Percentiles rank a stretch among this genome's conserved stretches.
Evolutionary conservation across 495 filamentous ascomycete species (phyloP).

Genomic region (Bathelium albidoporum): DNA sequence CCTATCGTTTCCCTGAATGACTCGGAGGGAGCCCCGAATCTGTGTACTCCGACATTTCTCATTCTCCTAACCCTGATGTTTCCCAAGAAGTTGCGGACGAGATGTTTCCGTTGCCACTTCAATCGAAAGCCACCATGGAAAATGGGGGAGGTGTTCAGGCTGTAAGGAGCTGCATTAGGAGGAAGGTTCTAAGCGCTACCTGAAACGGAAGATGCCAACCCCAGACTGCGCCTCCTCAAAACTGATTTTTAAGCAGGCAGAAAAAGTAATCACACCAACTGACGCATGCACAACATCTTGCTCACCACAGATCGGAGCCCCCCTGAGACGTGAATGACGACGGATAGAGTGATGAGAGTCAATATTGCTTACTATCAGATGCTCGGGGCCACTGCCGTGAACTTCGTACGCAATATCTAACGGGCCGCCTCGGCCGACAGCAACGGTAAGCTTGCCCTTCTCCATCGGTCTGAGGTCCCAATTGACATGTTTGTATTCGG

Average conservation of each 20-base stretch:
- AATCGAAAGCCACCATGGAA: neutral
- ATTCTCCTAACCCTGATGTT: too few species aligned
- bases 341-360: neutral
- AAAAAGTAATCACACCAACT: slow-evolving; percentile 1
- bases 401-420: slow-evolving; percentile 65
- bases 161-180: neutral
- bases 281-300: neutral
- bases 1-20: too few species aligned
- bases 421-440: slow-evolving; percentile 54
- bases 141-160: neutral
- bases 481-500: slow-evolving; percentile 41
- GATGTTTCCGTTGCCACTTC: neutral
- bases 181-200: neutral
- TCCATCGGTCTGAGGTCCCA: slow-evolving; percentile 54
- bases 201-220: neutral
- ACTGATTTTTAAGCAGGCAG: neutral
- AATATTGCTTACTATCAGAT: slow-evolving; percentile 39
- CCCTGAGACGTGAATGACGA: neutral
- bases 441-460: slow-evolving; percentile 50
- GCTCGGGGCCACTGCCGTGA: slow-evolving; percentile 61
- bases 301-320: neutral
- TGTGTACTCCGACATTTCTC: too few species aligned
- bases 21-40: too few species aligned
- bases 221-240: neutral
- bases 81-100: neutral